A percentile compares a stretch with the other conserved stretches of the same genome.
phyloP scores from a whole-genome alignment of 306 rosid species.

The Quercus wislizeni region DNA sequence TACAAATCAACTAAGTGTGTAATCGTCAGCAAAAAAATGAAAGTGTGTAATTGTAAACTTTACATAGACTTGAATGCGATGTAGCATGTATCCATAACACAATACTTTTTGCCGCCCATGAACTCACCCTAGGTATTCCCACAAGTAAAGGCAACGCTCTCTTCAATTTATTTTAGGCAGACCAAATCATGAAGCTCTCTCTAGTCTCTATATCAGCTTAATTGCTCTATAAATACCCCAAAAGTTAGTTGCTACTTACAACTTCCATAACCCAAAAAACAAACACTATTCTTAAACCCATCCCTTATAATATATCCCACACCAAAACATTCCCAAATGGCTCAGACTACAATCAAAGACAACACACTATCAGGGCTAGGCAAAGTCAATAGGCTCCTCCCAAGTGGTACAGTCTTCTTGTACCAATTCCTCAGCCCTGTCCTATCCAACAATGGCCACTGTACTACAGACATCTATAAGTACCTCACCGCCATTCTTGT shows the following conservation, averaged over 20 bases:
- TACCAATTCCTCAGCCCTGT: slow-evolving; percentile 75
- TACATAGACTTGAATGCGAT: too few species aligned
- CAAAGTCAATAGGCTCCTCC: slow-evolving; percentile 70
- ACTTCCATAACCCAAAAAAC: neutral
- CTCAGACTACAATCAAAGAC: neutral
- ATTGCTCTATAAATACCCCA: slow-evolving; percentile 14
- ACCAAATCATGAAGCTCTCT: slow-evolving; percentile 1
- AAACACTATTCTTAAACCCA: neutral
- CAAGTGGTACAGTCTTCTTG: slow-evolving; percentile 71
- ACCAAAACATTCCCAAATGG: slow-evolving; percentile 14
- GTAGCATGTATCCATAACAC: too few species aligned
- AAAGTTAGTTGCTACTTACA: neutral
- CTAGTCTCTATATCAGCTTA: too few species aligned
- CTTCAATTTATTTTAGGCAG: neutral
- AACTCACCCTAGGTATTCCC: too few species aligned
- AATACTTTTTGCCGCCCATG: too few species aligned
- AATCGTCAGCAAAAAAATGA: too few species aligned
- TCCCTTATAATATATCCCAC: neutral
- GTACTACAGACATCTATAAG: slow-evolving; percentile 41
- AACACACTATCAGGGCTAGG: slow-evolving; percentile 48
- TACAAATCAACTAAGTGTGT: too few species aligned
- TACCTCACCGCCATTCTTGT: slow-evolving; percentile 46
- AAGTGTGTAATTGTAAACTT: too few species aligned
- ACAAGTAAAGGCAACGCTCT: too few species aligned
- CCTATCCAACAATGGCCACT: slow-evolving; percentile 60